These are phyloP conservation scores for Podospora pseudocomata DNA, from an alignment of 495 filamentous ascomycete genomes.

Conservation along the genomic window DNA sequence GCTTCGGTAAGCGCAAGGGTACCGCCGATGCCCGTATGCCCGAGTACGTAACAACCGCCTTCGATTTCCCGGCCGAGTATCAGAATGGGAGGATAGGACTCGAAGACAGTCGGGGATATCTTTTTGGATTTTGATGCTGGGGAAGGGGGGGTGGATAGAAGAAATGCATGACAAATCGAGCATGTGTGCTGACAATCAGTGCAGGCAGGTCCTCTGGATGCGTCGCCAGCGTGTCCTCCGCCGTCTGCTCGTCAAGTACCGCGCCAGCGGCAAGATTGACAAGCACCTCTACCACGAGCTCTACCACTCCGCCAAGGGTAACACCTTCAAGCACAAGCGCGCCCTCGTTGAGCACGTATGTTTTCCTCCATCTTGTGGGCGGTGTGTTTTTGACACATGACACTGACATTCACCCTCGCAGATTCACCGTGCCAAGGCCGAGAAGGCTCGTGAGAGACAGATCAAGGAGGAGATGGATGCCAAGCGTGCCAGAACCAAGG, in stretches of 20 bases:
- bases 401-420: conserved; percentile 39
- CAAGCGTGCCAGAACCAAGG: conserved; percentile 99
- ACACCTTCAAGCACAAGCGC: conserved; percentile 99
- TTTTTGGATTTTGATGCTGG: conserved; percentile 6
- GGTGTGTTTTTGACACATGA: neutral
- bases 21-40: conserved; percentile 99
- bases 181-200: conserved; percentile 29
- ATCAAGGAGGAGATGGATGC: conserved; percentile 99
- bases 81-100: conserved; percentile 1
- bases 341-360: conserved; percentile 98
- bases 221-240: conserved; percentile 98
- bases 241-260: conserved; percentile 98
- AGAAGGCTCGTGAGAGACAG: conserved; percentile 88
- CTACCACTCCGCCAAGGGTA: conserved; percentile 99
- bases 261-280: conserved; percentile 99
- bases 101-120: neutral
- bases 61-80: neutral
- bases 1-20: conserved; percentile 99
- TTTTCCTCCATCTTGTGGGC: conserved; percentile 27
- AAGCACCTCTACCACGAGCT: conserved; percentile 99
- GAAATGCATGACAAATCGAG: neutral
- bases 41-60: conserved; percentile 59
- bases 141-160: no score
- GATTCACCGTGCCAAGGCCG: conserved; percentile 99
- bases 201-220: conserved; percentile 97